These are phyloP conservation scores for Alliaria petiolata DNA, from an alignment of 345 rosid genomes.

Conservation along the genomic window DNA sequence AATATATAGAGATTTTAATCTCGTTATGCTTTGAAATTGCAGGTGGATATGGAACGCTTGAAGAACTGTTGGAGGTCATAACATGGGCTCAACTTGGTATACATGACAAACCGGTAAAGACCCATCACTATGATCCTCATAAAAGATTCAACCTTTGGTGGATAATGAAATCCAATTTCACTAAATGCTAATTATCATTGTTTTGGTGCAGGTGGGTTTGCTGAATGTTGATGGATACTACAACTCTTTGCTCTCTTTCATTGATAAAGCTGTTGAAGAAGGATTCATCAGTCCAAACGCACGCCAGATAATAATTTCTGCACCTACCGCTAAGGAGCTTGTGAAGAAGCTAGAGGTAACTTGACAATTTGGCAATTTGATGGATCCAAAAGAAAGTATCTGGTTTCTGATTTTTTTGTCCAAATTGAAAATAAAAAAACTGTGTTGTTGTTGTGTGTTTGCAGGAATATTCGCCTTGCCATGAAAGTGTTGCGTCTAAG, in stretches of 20 bases:
- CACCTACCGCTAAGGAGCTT: constrained; percentile 75
- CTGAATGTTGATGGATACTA: constrained; percentile 97
- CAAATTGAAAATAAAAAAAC: not conserved
- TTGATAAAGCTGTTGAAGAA: constrained; percentile 96
- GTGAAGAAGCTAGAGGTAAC: constrained; percentile 82
- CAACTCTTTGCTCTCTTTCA: constrained; percentile 85
- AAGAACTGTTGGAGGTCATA: constrained; percentile 48
- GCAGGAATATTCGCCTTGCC: constrained; percentile 86
- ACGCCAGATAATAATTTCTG: constrained; percentile 81
- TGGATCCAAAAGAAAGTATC: not conserved
- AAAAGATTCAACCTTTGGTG: not conserved
- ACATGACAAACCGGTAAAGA: constrained; percentile 51
- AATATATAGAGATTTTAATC: not conserved
- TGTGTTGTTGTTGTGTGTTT: not conserved
- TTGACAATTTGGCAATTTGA: not conserved
- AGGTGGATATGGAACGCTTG: constrained; percentile 58
- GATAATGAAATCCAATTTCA: not conserved
- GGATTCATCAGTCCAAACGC: constrained; percentile 82
- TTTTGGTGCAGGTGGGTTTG: constrained; percentile 75
- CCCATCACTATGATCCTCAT: not conserved
- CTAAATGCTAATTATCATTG: not conserved
- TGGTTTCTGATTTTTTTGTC: not conserved
- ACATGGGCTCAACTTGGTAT: constrained; percentile 60
- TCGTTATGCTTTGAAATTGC: not conserved
- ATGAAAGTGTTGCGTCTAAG: constrained; percentile 72